Percentiles rank a stretch among this genome's conserved stretches.
Conservation (phyloP, 345 rosid species). For the Eucalyptus dawsonii region DNA sequence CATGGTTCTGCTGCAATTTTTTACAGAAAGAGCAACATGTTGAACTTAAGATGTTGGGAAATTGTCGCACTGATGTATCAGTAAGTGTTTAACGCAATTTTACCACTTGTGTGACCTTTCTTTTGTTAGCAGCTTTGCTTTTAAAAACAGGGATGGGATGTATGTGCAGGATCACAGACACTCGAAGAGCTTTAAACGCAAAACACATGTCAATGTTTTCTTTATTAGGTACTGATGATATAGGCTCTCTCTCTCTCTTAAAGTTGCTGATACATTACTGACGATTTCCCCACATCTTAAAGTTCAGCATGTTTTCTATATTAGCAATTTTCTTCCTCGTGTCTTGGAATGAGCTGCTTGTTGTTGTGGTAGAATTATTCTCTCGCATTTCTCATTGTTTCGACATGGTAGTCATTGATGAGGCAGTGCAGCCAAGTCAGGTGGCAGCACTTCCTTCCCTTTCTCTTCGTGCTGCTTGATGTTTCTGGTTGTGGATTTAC, state of each 20-base stretch:
- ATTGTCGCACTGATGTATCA: neutral
- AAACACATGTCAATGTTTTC: no score
- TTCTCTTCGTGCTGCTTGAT: slow-evolving; percentile 77
- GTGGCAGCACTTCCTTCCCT: slow-evolving; percentile 92
- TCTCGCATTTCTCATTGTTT: slow-evolving; percentile 96
- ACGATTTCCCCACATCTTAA: no score
- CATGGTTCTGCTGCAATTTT: neutral
- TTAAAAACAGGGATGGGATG: neutral
- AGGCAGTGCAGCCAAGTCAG: slow-evolving; percentile 18
- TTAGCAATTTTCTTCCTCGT: no score
- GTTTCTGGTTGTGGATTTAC: slow-evolving; percentile 99
- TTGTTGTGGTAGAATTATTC: slow-evolving; percentile 95
- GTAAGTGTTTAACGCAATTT: neutral
- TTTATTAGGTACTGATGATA: no score
- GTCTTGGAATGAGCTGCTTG: no score
- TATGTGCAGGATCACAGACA: slow-evolving; percentile 82
- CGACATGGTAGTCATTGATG: slow-evolving; percentile 98
- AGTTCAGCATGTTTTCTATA: no score
- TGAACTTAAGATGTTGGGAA: neutral
- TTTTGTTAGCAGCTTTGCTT: neutral
- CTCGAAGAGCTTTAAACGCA: slow-evolving; percentile 1
- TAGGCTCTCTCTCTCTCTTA: no score
- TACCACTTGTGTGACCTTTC: no score
- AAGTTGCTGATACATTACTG: no score
- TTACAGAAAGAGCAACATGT: neutral